These are phyloP conservation scores for Cladophialophora immunda DNA, from an alignment of 2,329 filamentous ascomycete species.

Conservation along the genomic window DNA sequence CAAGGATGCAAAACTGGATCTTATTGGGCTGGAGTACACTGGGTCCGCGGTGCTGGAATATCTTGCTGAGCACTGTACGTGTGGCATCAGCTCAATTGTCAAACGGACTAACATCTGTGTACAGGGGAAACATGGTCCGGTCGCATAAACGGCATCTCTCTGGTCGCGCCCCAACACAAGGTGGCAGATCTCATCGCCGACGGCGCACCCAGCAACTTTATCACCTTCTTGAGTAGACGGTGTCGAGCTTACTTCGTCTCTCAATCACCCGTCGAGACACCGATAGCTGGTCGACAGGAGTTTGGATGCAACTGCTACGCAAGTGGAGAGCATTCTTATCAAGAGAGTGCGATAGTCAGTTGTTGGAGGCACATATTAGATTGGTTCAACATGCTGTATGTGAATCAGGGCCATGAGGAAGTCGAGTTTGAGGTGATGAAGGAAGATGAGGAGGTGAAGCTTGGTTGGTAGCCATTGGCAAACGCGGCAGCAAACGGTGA, in stretches of 20 bases:
- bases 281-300: constrained; percentile 63
- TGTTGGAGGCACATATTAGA: constrained; percentile 64
- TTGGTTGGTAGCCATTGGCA: constrained; percentile 26
- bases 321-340: constrained; percentile 67
- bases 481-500: not conserved
- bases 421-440: constrained; percentile 36
- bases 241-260: constrained; percentile 70
- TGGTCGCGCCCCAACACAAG: constrained; percentile 51
- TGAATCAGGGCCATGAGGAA: constrained; percentile 53
- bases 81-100: not conserved
- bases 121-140: constrained; percentile 51
- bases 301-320: constrained; percentile 74
- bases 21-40: constrained; percentile 76
- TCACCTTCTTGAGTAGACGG: constrained; percentile 58
- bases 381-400: constrained; percentile 69
- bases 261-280: constrained; percentile 59
- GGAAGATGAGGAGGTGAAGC: constrained; percentile 24
- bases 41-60: constrained; percentile 67
- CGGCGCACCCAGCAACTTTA: constrained; percentile 38
- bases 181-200: constrained; percentile 42
- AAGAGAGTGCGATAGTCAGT: constrained; percentile 69
- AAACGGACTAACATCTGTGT: not conserved
- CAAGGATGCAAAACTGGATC: constrained; percentile 66
- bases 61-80: constrained; percentile 65
- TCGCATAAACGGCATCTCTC: constrained; percentile 51